Evolutionary conservation across 2,329 filamentous ascomycete genomes (phyloP), one percentile per base, ranked within the genome.

Genomic region (Xylariales sp.): DNA sequence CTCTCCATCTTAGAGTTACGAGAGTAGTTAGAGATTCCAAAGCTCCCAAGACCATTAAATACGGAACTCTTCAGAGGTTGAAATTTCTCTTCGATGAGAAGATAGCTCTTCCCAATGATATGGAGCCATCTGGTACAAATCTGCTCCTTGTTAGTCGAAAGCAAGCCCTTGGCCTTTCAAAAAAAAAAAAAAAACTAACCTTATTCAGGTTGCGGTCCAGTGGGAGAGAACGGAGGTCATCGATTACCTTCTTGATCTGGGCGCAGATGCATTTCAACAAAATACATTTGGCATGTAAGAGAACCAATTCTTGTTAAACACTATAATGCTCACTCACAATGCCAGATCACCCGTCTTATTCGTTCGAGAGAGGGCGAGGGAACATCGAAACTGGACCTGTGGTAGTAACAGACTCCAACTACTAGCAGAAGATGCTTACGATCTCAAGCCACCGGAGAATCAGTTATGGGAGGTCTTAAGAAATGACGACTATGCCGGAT

Each of bases 221-320:
- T 9, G 3, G 8, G 3, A 7, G 1, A 55, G 49, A 23, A 1
- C 16, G 0, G n/a, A 48, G 10, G 46, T 62, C n/a, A 48, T 55
- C 28, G 41, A 62, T 8, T 62, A 48, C 48, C 60, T 62, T 28
- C 49, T 62, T 30, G 52, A 46, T 28, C 9, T 62, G 14, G 60
- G 60, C 7, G 60, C 30, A 18, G 60, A 62, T 49, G n/a, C 32
- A 46, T 62, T 48, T 16, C 60, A 62, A 16, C 10, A 14, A n/a
- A 41, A 62, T 41, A 16, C 30, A 28, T 45, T 10, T 48, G 50
- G 60, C 43, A 9, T 8, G 60, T 62, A 55, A 54, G 50, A 12
- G 9, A 28, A 34, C 32, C 23, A 8, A 9, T 14, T 3, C 16
- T 46, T 4, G n/a, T 43, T 28, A 10, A 46, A 46, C 14, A 23